Conservation (phyloP, 805 yeast genomes). For the Scheffersomyces amazonensis region DNA sequence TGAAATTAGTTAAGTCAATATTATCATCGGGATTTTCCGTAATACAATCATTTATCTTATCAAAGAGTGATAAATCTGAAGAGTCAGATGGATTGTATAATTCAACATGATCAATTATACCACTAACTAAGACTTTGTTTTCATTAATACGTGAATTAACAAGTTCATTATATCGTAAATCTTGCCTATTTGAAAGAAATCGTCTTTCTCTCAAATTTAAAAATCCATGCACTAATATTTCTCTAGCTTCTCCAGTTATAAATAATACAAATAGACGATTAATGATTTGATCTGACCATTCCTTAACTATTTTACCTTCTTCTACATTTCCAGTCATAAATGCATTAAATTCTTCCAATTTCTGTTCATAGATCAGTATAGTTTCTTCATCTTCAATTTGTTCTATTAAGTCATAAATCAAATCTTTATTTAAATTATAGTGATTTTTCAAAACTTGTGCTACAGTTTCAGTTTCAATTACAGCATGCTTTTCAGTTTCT, state of each 20-base stretch:
- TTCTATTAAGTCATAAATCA: constrained; percentile 5
- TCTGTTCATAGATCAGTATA: neutral
- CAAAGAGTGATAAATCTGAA: constrained; percentile 17
- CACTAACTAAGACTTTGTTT: constrained; percentile 52
- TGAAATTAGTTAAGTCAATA: constrained; percentile 23
- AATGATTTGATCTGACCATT: constrained; percentile 42
- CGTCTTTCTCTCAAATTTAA: constrained; percentile 26
- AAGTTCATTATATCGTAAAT: neutral
- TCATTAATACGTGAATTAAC: constrained; percentile 4
- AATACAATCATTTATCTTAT: constrained; percentile 18
- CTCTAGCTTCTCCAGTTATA: constrained; percentile 55
- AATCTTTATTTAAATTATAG: neutral
- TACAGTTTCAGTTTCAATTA: constrained; percentile 15
- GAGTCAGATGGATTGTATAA: constrained; percentile 10
- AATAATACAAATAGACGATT: constrained; percentile 40
- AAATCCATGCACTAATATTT: constrained; percentile 55
- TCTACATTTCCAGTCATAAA: constrained; percentile 7
- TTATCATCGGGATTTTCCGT: constrained; percentile 7
- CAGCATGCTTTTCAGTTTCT: constrained; percentile 46
- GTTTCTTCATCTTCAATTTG: neutral
- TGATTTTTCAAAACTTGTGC: constrained; percentile 5
- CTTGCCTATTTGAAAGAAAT: constrained; percentile 9
- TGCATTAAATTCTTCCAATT: constrained; percentile 6
- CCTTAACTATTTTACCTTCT: constrained; percentile 19
- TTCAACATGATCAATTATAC: constrained; percentile 55